Evolutionary conservation across 1,284 basidiomycete genomes (phyloP), one percentile per base, ranked within the genome.

Genomic region (Lignosus rhinocerotis): DNA sequence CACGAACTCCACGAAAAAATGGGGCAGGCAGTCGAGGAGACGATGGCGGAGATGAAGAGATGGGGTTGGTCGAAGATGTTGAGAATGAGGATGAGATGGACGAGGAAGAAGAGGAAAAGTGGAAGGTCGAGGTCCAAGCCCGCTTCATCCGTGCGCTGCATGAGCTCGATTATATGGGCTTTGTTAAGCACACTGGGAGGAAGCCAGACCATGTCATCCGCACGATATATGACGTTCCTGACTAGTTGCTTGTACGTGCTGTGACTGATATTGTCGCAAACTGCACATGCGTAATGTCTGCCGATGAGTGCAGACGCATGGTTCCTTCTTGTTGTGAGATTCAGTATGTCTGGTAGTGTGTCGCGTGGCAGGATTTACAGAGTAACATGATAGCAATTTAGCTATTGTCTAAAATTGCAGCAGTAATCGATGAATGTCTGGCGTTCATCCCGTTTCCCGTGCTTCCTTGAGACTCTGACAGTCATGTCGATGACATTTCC

Each of bases 131-230:
- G 64, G 78, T 86, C 21, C 90, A 92, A 67, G 88, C 87, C 38
- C 78, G 91, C 25, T 93, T 93, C 70, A 81, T 92, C 55, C 80
- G 87, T 17, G 83, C 87, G 9, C 69, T 92, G 68, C 91, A 93
- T 60, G 90, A 92, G 66, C 78, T 93, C 21, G 90, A 93, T 67
- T 86, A 85, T 64, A 70, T 92, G 54, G 91, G 91, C 8, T 83
- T 93, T 66, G 73, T 93, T 66, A 90, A 89, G 69, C 88, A 90
- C 63, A 92, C 88, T 1, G 83, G 85, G 39, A 76, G 90, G 59
- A 92, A 90, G 70, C 80, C 80, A 6, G 91, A 92, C 65, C 90
- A 91, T 73, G 82, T 92, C 47, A 67, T 86, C 60, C 78, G 84
- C 66, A 87, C 86, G 0, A 78, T 86, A 11, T 90, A 86, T 62